These are phyloP conservation scores for Fonsecaea monophora DNA, from an alignment of 2,329 filamentous ascomycete genomes.

Conservation along the genomic window DNA sequence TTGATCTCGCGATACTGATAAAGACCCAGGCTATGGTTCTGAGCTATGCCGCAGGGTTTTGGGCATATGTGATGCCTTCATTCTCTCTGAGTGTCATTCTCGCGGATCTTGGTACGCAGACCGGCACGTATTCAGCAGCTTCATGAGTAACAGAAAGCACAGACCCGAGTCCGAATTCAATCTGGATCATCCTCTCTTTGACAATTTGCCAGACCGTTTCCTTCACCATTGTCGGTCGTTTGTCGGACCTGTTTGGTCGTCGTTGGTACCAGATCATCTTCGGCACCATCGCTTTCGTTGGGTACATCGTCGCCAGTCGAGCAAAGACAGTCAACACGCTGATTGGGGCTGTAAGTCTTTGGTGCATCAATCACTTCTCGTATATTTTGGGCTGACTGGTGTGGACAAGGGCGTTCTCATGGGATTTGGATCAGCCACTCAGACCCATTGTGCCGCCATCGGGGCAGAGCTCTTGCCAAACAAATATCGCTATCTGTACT, in stretches of 20 bases:
- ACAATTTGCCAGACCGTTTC: slow-evolving; percentile 11
- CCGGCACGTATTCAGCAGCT: neutral
- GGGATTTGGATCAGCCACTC: slow-evolving; percentile 13
- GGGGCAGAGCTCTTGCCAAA: slow-evolving; percentile 14
- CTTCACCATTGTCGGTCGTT: slow-evolving; percentile 15
- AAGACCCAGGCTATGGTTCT: slow-evolving; percentile 7
- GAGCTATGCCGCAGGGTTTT: neutral
- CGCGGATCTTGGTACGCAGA: slow-evolving; percentile 12
- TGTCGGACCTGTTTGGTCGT: slow-evolving; percentile 12
- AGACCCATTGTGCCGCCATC: slow-evolving; percentile 14
- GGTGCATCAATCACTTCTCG: slow-evolving; percentile 5
- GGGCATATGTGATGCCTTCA: slow-evolving; percentile 16
- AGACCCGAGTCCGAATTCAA: slow-evolving; percentile 2
- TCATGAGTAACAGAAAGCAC: slow-evolving; percentile 11
- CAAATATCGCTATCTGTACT: slow-evolving; percentile 19
- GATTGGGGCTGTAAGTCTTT: slow-evolving; percentile 13
- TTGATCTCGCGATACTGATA: neutral
- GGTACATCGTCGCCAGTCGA: slow-evolving; percentile 12
- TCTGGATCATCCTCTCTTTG: slow-evolving; percentile 18
- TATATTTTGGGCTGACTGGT: slow-evolving; percentile 8
- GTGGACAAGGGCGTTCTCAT: slow-evolving; percentile 11
- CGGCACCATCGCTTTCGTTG: slow-evolving; percentile 9
- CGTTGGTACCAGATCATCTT: slow-evolving; percentile 7
- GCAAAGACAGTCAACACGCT: slow-evolving; percentile 15
- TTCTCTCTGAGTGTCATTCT: slow-evolving; percentile 12